A percentile compares a stretch with the other conserved stretches of the same genome.
These are phyloP conservation scores for Limonomyces culmigenus DNA, from an alignment of 1,284 basidiomycete genomes.

Conservation along the genomic window DNA sequence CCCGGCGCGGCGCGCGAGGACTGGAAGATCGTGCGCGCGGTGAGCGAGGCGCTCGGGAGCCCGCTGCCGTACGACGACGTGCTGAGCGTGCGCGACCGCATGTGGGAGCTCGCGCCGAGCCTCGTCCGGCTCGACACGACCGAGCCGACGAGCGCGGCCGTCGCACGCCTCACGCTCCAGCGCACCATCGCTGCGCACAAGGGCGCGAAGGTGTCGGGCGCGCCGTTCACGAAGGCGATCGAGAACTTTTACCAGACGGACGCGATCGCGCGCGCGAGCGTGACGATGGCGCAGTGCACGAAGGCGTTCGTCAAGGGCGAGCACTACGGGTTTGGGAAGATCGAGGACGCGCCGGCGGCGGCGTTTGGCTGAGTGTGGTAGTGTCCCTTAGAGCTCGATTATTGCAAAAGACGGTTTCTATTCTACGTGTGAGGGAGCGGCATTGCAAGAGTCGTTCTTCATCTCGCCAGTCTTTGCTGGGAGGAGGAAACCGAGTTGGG, in stretches of 20 bases:
- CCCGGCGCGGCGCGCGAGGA: constrained; percentile 93
- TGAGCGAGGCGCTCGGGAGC: constrained; percentile 75
- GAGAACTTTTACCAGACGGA: constrained; percentile 95
- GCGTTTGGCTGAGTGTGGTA: constrained; percentile 22
- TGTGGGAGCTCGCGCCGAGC: constrained; percentile 95
- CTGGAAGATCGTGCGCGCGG: constrained; percentile 95
- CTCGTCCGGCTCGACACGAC: constrained; percentile 77
- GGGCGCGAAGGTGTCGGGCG: constrained; percentile 39
- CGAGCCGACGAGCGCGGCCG: constrained; percentile 63
- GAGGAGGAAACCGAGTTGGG: no score
- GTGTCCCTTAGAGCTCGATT: no score
- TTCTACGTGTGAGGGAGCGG: no score
- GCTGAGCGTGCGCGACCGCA: constrained; percentile 75
- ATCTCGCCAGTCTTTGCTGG: no score
- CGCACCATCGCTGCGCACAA: constrained; percentile 33
- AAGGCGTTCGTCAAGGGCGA: constrained; percentile 59
- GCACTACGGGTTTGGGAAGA: constrained; percentile 23
- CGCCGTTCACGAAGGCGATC: constrained; percentile 68
- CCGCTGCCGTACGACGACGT: constrained; percentile 88
- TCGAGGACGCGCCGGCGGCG: constrained; percentile 20
- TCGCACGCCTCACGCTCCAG: constrained; percentile 59
- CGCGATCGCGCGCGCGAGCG: constrained; percentile 71
- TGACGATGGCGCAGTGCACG: constrained; percentile 74
- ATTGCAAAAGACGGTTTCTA: no score
- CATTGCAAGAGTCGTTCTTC: no score